Evolutionary conservation across 495 filamentous ascomycete species (phyloP), one percentile per base, ranked within the genome.

Genomic region (Pseudevernia furfuracea): DNA sequence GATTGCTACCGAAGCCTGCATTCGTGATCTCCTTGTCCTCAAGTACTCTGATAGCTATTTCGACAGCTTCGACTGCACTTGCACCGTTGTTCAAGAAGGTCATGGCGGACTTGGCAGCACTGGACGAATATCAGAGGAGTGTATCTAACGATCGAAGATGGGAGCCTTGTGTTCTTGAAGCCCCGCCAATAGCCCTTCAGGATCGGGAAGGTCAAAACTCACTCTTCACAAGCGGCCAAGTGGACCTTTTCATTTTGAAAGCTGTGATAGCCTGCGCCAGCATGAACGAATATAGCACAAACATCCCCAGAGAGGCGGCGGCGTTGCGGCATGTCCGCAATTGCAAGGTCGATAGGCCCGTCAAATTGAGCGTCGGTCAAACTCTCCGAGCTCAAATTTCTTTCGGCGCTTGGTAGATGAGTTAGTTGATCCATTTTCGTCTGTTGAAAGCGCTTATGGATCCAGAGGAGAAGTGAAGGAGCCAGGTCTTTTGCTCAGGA

Each of bases 21-120:
- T 98, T 98, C 30, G 95, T 97, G 70, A 98, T 96, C 68, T 96
- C 90, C 55, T 87, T 85, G 71, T 98, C 89, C 73, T 98, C 94
- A 44, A 98, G 82, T 23, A 88, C 79, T 69, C 85, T 89, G 64
- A 98, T 83, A 36, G 95, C 92, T 59, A 89, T 85, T 74, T 97
- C 94, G 37, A 96, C 91, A n/a, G 94, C 94, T 65, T 97, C 90
- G 30, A 94, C 77, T 6, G 92, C 90, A 57, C 84, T 82, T 23
- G 86, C 90, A 7, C 94, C 95, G 71, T 82, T 83, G 56, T 79
- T 85, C 48, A 98, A 79, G 64, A 95, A 78, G 52, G 77, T 78
- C 87, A 97, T 97, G 30, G 85, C 92, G 53, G 86, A 78, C 67
- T 81, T 84, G 23, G 88, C 88, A 60, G 94, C 92, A 72, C 94